Evolutionary conservation across 345 rosid species (phyloP).

Genomic region (Salix brachista): DNA sequence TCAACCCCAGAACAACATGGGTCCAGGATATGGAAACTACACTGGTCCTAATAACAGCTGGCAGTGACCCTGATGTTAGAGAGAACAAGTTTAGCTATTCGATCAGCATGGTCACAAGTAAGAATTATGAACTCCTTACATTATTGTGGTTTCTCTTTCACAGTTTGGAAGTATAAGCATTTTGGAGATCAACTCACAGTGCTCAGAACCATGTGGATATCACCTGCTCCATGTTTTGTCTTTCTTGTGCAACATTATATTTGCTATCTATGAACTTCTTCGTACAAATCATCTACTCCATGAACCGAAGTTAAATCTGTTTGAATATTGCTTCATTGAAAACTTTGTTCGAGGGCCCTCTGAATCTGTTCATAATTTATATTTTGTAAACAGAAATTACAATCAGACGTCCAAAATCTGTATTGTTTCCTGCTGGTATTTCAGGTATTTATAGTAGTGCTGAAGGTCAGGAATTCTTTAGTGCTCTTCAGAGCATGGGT

Average conservation of each 20-base stretch:
- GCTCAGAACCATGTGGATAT: background rate
- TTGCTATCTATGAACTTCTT: background rate
- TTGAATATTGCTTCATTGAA: background rate
- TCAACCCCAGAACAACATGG: conserved; percentile 11
- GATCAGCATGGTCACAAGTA: background rate
- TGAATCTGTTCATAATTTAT: background rate
- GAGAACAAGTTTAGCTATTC: background rate
- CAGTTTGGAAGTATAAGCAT: background rate
- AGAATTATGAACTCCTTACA: no score
- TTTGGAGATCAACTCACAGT: background rate
- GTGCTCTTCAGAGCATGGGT: background rate
- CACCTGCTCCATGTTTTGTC: background rate
- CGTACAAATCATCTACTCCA: background rate
- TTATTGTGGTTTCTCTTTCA: background rate
- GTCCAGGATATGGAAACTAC: conserved; percentile 3
- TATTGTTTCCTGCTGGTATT: background rate
- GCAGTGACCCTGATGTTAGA: background rate
- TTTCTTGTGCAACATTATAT: background rate
- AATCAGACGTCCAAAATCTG: background rate
- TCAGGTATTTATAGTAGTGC: background rate
- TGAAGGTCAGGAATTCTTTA: background rate
- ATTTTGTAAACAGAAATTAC: background rate
- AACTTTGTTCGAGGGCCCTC: background rate
- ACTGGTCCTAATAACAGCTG: background rate
- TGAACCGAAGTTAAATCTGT: background rate